These are phyloP conservation scores for Ceratocystis lukuohia DNA, from an alignment of 2,329 filamentous ascomycete genomes.

Conservation along the genomic window DNA sequence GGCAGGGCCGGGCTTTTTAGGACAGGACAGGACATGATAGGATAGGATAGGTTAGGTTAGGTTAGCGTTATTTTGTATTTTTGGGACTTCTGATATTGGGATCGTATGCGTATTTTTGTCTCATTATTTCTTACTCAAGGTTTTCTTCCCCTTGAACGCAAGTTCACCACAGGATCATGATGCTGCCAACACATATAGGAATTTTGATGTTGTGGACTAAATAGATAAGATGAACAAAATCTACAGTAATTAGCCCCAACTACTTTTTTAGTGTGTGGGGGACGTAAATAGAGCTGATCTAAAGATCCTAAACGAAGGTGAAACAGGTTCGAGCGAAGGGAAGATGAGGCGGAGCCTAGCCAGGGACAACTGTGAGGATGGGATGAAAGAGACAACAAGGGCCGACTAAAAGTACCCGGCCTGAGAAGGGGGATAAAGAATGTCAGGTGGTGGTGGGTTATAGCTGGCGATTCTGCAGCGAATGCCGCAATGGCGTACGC, in stretches of 20 bases:
- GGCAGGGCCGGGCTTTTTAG: not conserved
- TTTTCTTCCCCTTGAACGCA: not conserved
- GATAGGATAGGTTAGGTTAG: too few species aligned
- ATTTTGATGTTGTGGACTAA: not conserved
- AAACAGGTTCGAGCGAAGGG: not conserved
- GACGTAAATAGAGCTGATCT: not conserved
- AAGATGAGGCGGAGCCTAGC: not conserved
- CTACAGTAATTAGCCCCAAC: not conserved
- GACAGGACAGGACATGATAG: not conserved
- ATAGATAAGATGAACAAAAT: not conserved
- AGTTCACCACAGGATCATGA: not conserved
- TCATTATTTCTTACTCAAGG: too few species aligned
- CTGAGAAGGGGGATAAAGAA: too few species aligned
- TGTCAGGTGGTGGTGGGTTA: too few species aligned
- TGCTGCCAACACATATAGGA: too few species aligned
- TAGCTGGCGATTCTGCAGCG: too few species aligned
- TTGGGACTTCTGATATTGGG: not conserved
- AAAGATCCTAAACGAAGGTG: constrained; percentile 4
- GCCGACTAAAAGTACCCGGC: too few species aligned
- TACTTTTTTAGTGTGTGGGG: not conserved
- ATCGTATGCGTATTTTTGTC: not conserved
- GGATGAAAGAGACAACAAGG: not conserved
- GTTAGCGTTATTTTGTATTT: not conserved
- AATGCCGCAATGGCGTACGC: too few species aligned
- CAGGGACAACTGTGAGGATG: not conserved